Conservation (phyloP, 2,329 filamentous ascomycete species). For the Rhinocladiella similis region DNA sequence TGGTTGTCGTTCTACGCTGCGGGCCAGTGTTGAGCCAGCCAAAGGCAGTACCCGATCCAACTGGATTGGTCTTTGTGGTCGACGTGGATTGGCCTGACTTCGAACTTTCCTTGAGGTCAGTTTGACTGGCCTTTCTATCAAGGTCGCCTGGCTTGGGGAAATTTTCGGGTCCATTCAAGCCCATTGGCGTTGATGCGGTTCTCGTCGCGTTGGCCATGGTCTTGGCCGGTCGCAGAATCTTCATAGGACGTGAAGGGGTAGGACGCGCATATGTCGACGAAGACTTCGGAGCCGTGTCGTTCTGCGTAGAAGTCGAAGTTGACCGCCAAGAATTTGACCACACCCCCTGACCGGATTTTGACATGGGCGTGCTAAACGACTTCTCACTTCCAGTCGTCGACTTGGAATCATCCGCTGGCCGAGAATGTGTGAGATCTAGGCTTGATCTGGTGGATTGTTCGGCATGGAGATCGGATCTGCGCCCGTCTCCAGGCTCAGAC, state of each 20-base stretch:
- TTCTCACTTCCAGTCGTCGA: slow-evolving; percentile 34
- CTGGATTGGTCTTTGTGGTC: slow-evolving; percentile 66
- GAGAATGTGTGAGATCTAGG: slow-evolving; percentile 15
- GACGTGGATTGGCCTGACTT: slow-evolving; percentile 26
- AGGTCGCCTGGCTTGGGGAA: slow-evolving; percentile 10
- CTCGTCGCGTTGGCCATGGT: slow-evolving; percentile 50
- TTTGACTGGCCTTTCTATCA: slow-evolving; percentile 6
- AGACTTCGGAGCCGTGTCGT: slow-evolving; percentile 19
- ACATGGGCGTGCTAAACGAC: slow-evolving; percentile 29
- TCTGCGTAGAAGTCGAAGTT: slow-evolving; percentile 11
- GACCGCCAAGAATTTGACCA: slow-evolving; percentile 31
- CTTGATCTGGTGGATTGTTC: slow-evolving; percentile 21
- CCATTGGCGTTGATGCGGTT: slow-evolving; percentile 34
- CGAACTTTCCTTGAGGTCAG: slow-evolving; percentile 9
- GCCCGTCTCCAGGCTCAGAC: slow-evolving; percentile 15
- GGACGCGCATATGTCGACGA: slow-evolving; percentile 26
- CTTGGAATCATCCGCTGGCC: slow-evolving; percentile 29
- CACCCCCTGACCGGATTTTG: slow-evolving; percentile 28
- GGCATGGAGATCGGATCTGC: slow-evolving; percentile 9
- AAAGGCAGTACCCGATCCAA: slow-evolving; percentile 91
- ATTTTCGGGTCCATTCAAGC: slow-evolving; percentile 22
- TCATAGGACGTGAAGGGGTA: slow-evolving; percentile 67
- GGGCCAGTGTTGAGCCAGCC: slow-evolving; percentile 73
- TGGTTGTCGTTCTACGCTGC: slow-evolving; percentile 28
- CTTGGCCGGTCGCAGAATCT: slow-evolving; percentile 78